Percentiles rank a stretch among this genome's conserved stretches.
phyloP scores from a whole-genome alignment of 2,329 filamentous ascomycete species.

The Colletotrichum sp. region DNA sequence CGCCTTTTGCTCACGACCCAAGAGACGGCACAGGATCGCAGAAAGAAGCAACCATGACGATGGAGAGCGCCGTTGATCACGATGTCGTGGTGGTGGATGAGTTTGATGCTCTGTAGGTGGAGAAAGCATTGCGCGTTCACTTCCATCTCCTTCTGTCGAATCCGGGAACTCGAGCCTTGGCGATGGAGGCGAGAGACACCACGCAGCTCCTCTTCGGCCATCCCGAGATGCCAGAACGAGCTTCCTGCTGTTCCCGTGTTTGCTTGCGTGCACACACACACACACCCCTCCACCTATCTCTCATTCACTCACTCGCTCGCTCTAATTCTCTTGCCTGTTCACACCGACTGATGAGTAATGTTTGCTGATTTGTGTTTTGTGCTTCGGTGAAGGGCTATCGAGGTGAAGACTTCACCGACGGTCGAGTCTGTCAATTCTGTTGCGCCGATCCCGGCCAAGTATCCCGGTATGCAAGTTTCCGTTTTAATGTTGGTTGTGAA shows the following conservation, averaged over 20 bases:
- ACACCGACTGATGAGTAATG: constrained; percentile 11
- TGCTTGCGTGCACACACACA: not conserved
- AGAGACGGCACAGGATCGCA: not conserved
- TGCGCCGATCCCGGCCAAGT: constrained; percentile 30
- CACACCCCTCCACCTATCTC: not conserved
- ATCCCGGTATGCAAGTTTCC: constrained; percentile 36
- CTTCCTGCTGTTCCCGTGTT: not conserved
- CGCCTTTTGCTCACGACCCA: not conserved
- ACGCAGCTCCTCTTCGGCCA: not conserved
- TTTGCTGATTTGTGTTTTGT: not conserved
- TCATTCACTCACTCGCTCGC: not conserved
- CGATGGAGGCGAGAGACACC: not conserved
- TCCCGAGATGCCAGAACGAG: not conserved
- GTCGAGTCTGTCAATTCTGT: constrained; percentile 5
- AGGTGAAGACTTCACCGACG: constrained; percentile 34
- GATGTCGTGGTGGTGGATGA: constrained; percentile 54
- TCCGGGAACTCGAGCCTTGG: not conserved
- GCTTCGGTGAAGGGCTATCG: constrained; percentile 35
- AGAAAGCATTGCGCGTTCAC: constrained; percentile 6
- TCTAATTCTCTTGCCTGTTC: not conserved
- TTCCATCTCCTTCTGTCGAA: not conserved
- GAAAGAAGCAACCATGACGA: constrained; percentile 15
- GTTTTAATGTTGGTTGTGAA: not conserved
- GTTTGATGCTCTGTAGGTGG: constrained; percentile 60
- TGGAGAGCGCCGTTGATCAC: constrained; percentile 37